Base-by-base conservation (phyloP, 1,139 yeast species). In the Suhomyces chickasaworum region DNA sequence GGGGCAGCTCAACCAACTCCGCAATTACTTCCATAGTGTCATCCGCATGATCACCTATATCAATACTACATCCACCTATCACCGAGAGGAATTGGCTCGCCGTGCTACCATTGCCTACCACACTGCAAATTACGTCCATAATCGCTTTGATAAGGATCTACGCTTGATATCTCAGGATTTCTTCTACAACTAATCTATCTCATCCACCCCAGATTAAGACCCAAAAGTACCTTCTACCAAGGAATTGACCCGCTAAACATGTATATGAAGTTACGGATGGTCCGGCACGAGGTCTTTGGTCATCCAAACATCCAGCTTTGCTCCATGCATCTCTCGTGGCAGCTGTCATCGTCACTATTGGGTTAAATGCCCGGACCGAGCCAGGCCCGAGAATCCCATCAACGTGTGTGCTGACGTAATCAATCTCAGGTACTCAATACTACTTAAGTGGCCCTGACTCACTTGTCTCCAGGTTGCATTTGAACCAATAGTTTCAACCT, bases 81-180 rank as follows among this genome's bases (percentile, higher is more conserved):
- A 50, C 30, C 46, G 54, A 13, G 55, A 52, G 18, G 56, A 53
- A 22, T 33, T 53, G 27, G 56, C 51, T 8, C 50, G 49, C 20
- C 42, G 44, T 13, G 49, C 53, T 18, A 54, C 58, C 30, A 53
- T 49, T 4, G 46, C 40, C 34, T 55, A 52, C 45, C 52, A 54
- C 35, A 44, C 45, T n/a, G 44, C 54, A 37, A 49, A 53, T 22
- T 45, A 47, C 16, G 31, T 55, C 9, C 51, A 50, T 25, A 53
- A 46, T 29, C 48, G 48, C 45, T 47, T 47, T 25, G 50, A 46
- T 7, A 41, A 45, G 31, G 55, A 55, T 18, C 29, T 52, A 21
- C 43, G 49, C 9, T 41, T 51, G 29, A 47, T 55, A 33, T 47
- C 49, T 16, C 53, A 50, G 36, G 60, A 56, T 35, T 46, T 52